Conservation (phyloP, 805 yeast genomes). For the Saccharomyces jurei region DNA sequence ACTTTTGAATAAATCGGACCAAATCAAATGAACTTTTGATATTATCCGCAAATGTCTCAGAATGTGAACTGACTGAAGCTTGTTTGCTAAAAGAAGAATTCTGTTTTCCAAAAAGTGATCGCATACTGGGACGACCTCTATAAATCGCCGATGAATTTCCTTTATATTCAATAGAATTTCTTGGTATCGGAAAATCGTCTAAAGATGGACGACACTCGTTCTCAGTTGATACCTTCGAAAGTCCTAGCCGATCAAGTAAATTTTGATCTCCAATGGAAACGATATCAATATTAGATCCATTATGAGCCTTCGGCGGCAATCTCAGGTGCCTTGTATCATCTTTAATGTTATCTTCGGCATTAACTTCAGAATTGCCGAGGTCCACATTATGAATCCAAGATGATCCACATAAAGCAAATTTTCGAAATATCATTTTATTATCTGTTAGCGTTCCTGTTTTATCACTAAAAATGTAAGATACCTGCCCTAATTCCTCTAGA, state of each 20-base stretch:
- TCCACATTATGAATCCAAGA: constrained; percentile 83
- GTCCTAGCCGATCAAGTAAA: constrained; percentile 8
- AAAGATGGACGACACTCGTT: not conserved
- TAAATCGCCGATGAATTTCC: constrained; percentile 35
- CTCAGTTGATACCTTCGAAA: not conserved
- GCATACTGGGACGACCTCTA: constrained; percentile 53
- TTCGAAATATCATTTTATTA: constrained; percentile 85
- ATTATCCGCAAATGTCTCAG: not conserved
- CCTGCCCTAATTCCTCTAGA: constrained; percentile 94
- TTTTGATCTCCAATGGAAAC: constrained; percentile 18
- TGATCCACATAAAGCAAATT: constrained; percentile 77
- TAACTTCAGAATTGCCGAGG: constrained; percentile 14
- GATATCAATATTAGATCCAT: constrained; percentile 13
- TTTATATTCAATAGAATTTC: constrained; percentile 36
- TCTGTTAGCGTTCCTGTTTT: constrained; percentile 97
- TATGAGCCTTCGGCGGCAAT: not conserved
- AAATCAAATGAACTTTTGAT: constrained; percentile 56
- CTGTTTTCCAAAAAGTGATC: constrained; percentile 30
- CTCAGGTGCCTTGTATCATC: not conserved
- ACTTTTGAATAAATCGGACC: constrained; percentile 56
- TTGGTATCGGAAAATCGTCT: constrained; percentile 1
- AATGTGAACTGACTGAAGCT: not conserved
- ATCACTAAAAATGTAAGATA: constrained; percentile 88
- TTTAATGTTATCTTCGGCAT: constrained; percentile 1
- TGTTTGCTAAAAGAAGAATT: not conserved